These are phyloP conservation scores for Ogataea minuta DNA, from an alignment of 805 yeast species.

Conservation along the genomic window DNA sequence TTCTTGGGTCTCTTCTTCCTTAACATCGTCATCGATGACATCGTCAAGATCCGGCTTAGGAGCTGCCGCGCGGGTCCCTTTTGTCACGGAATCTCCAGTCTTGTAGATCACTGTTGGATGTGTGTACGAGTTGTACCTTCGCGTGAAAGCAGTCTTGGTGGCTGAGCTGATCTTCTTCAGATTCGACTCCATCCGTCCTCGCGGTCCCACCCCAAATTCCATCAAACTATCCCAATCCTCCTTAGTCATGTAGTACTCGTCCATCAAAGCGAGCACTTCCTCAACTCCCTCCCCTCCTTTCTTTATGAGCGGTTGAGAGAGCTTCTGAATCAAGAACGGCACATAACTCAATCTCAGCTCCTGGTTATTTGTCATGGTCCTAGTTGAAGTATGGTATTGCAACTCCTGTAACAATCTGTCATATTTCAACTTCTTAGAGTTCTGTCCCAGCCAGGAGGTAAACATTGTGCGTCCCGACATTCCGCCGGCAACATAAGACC, in stretches of 20 bases:
- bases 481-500: conserved; percentile 70
- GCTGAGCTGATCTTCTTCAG: conserved; percentile 68
- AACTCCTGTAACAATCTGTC: conserved; percentile 78
- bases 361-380: conserved; percentile 70
- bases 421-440: conserved; percentile 78
- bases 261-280: conserved; percentile 70
- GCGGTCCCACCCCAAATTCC: conserved; percentile 75
- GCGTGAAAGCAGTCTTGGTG: conserved; percentile 83
- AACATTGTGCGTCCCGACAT: conserved; percentile 70
- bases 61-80: conserved; percentile 28
- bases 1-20: conserved; percentile 42
- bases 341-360: conserved; percentile 77
- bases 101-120: conserved; percentile 87
- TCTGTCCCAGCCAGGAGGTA: conserved; percentile 86
- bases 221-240: conserved; percentile 90
- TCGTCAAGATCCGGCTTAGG: conserved; percentile 65
- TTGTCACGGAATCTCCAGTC: conserved; percentile 60
- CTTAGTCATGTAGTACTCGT: conserved; percentile 77
- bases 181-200: conserved; percentile 39
- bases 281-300: conserved; percentile 63
- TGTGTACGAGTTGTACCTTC: conserved; percentile 67
- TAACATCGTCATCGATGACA: conserved; percentile 57
- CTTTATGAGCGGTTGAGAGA: conserved; percentile 57
- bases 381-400: conserved; percentile 81
- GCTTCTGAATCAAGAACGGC: conserved; percentile 56